Evolutionary conservation across 768 basidiomycete species (phyloP).

Genomic region (Coprinellus aureogranulatus): DNA sequence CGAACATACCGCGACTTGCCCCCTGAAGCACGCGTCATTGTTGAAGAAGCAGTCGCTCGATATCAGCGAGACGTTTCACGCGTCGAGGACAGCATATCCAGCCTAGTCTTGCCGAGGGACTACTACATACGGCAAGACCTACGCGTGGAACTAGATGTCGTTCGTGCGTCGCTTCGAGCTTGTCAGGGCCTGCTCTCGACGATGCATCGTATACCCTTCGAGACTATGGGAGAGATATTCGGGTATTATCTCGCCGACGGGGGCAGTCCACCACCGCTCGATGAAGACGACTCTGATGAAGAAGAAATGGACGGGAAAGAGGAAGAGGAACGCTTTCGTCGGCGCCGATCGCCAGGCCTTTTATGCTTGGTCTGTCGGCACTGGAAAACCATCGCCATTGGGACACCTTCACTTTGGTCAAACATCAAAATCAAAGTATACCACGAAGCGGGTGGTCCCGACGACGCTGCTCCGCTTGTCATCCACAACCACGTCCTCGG

Average conservation of each 20-base stretch:
- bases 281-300: no score
- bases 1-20: neutral
- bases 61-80: neutral
- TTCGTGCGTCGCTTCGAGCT: neutral
- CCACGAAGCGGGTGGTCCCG: neutral
- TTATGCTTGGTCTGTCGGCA: neutral
- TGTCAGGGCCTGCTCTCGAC: neutral
- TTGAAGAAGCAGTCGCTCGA: neutral
- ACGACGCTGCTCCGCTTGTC: neutral
- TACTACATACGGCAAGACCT: neutral
- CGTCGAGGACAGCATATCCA: neutral
- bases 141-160: neutral
- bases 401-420: neutral
- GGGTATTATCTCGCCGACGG: neutral
- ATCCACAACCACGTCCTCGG: neutral
- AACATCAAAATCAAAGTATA: neutral
- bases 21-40: neutral
- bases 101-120: neutral
- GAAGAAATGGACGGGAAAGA: neutral
- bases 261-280: neutral
- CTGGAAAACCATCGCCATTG: neutral
- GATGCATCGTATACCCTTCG: neutral
- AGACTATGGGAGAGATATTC: neutral
- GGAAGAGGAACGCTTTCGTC: neutral
- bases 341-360: neutral